Evolutionary conservation across 192 early-diverging fungal genomes (phyloP), one percentile per base, ranked within the genome.

Genomic region (Coemansia sp.): DNA sequence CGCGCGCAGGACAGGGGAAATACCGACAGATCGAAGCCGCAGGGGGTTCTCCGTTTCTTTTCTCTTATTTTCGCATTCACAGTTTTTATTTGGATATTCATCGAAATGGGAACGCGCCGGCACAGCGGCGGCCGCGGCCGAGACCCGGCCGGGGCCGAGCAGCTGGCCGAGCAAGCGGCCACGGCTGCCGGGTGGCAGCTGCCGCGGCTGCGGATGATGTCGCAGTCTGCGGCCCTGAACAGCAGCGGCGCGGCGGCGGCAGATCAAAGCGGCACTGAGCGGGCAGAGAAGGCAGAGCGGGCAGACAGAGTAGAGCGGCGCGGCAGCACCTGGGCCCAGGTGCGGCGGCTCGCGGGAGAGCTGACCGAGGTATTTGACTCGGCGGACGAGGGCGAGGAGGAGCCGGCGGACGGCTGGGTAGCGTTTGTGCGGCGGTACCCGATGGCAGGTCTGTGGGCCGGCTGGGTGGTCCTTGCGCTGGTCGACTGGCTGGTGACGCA

Each of bases 191-290:
- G 68, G 16, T 72, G 68, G 68, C 47, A 33, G 33, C 51, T 67
- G 8, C 61, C 68, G 13, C 68, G 53, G 18, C 32, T 72, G 17
- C 60, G 57, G 7, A 72, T 64, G 68, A 72, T 72, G 68, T 58
- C 68, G 29, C 53, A 64, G 44, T 72, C 61, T 7, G 7, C 27
- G 28, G 44, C 45, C 26, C 22, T 0, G 26, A 37, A 19, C 49
- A 41, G 14, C 45, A n/a, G n/a, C n/a, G n/a, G n/a, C n/a, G n/a
- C n/a, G n/a, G n/a, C n/a, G n/a, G n/a, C n/a, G n/a, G n/a, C n/a
- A n/a, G n/a, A n/a, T n/a, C n/a, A n/a, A n/a, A n/a, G n/a, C n/a
- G n/a, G n/a, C n/a, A n/a, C n/a, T n/a, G n/a, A n/a, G n/a, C n/a
- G n/a, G n/a, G n/a, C n/a, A n/a, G n/a, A n/a, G n/a, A n/a, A n/a